Evolutionary conservation across 345 rosid species (phyloP).

Genomic region (Rhodamnia rubescens): DNA sequence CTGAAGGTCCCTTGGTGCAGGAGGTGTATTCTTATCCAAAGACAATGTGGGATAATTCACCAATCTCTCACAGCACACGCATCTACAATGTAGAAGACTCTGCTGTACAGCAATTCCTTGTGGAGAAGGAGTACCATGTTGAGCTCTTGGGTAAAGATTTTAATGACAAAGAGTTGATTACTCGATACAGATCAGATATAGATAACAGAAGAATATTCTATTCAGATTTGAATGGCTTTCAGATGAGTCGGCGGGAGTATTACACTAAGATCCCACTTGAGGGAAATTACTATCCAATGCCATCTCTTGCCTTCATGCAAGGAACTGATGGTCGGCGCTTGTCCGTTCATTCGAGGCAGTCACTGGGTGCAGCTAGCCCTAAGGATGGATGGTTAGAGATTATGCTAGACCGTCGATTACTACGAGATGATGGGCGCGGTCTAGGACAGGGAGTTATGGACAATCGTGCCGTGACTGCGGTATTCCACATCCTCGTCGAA

Average conservation of each 20-base stretch:
- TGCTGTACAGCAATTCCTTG: conserved; percentile 37
- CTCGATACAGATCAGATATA: conserved; percentile 66
- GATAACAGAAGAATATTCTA: conserved; percentile 60
- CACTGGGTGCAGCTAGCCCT: conserved; percentile 74
- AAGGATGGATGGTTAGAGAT: conserved; percentile 90
- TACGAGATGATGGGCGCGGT: conserved; percentile 92
- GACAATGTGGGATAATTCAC: conserved; percentile 56
- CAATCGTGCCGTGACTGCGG: conserved; percentile 63
- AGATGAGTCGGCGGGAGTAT: conserved; percentile 94
- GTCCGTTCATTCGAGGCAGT: conserved; percentile 85
- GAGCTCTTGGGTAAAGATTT: conserved; percentile 66
- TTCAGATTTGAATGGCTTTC: conserved; percentile 95
- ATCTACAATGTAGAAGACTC: conserved; percentile 54
- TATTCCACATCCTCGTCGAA: conserved; percentile 65
- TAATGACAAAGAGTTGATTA: conserved; percentile 73
- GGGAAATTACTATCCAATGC: conserved; percentile 99
- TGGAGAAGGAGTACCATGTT: conserved; percentile 94
- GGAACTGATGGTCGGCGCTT: conserved; percentile 77
- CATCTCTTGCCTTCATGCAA: conserved; percentile 83
- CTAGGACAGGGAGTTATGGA: conserved; percentile 97
- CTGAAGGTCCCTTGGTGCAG: conserved; percentile 72
- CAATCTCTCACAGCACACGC: conserved; percentile 73
- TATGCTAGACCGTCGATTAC: conserved; percentile 86
- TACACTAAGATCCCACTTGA: conserved; percentile 93
- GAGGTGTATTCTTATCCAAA: conserved; percentile 79